Base-by-base conservation (phyloP, 176 grass and related monocot genomes). In the Rhipidocladum racemiflorum region DNA sequence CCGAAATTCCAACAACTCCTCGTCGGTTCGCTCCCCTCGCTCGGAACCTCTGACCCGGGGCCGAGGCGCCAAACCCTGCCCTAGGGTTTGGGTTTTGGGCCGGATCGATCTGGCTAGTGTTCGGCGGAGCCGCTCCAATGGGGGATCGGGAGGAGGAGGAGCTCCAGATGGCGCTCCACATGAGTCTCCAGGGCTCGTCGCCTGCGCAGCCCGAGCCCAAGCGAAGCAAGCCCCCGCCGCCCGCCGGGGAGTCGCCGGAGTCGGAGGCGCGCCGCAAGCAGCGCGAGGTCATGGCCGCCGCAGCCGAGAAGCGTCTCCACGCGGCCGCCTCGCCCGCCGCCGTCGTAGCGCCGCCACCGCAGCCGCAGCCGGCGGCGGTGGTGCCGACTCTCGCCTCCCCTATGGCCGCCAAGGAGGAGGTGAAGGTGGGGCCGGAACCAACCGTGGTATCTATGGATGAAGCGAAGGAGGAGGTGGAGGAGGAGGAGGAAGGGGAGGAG, bases 151-250 rank as follows among this genome's bases (percentile, higher is more conserved):
- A 93, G 66, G 90, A 98, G 75, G 95, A 98, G 79, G 92, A 95
- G 69, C 90, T 98, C 50, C 83, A 95, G 92, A 98, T 98, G 95
- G 90, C 92, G 57, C 90, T 98, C 55, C 86, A 60, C 59, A 98
- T 98, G 95, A 98, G 92, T 85, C 95, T 98, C 15, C 95, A 95
- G 75, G 78, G 92, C 9, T 89, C 90, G 59, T 90, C 87, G 51
- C 89, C 92, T 11, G 89, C 87, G 77, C 88, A 82, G 77, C 89
- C 92, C 45, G 95, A 94, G 79, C 86, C 95, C 61, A 98, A 98
- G 90, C 90, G 95, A 23, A 95, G 92, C 71, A 98, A 95, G 65
- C 90, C 70, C 53, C 68, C 82, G 29, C 67, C 80, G 62, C 68
- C 81, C n/a, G 77, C 77, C 9, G 81, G 76, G 28, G 94, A 94